Evolutionary conservation across 2,329 filamentous ascomycete species (phyloP).

Genomic region (Ascochyta clinopodiicola): DNA sequence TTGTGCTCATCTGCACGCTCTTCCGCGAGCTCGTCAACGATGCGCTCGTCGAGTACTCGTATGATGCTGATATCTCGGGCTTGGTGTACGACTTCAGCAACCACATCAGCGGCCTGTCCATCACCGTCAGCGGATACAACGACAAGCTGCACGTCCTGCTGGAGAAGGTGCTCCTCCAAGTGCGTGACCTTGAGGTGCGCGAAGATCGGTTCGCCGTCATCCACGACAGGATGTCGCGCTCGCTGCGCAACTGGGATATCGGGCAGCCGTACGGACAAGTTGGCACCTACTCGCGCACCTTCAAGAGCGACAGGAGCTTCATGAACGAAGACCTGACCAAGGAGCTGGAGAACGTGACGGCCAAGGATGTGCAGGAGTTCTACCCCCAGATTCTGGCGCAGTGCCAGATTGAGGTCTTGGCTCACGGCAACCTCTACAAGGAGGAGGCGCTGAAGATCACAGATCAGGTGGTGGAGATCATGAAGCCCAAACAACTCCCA

Average conservation of each 20-base stretch:
- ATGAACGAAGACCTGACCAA: conserved; percentile 80
- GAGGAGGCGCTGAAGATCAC: conserved; percentile 89
- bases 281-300: conserved; percentile 79
- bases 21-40: conserved; percentile 89
- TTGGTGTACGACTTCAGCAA: conserved; percentile 80
- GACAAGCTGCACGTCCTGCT: conserved; percentile 92
- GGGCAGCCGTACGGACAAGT: conserved; percentile 90
- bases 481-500: conserved; percentile 77
- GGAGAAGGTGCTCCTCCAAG: conserved; percentile 83
- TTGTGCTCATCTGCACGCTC: conserved; percentile 76
- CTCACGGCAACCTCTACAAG: conserved; percentile 92
- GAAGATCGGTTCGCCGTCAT: conserved; percentile 90
- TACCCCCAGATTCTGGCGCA: conserved; percentile 82
- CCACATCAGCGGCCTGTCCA: conserved; percentile 74
- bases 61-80: conserved; percentile 92
- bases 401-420: conserved; percentile 84
- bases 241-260: conserved; percentile 85
- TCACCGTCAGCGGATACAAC: conserved; percentile 89
- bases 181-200: conserved; percentile 82
- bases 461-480: conserved; percentile 77
- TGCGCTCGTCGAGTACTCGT: conserved; percentile 89
- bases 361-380: conserved; percentile 77
- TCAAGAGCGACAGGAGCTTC: conserved; percentile 78
- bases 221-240: conserved; percentile 80
- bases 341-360: conserved; percentile 77